Evolutionary conservation across 441 rosid species (phyloP).

Genomic region (Populus trichocarpa): DNA sequence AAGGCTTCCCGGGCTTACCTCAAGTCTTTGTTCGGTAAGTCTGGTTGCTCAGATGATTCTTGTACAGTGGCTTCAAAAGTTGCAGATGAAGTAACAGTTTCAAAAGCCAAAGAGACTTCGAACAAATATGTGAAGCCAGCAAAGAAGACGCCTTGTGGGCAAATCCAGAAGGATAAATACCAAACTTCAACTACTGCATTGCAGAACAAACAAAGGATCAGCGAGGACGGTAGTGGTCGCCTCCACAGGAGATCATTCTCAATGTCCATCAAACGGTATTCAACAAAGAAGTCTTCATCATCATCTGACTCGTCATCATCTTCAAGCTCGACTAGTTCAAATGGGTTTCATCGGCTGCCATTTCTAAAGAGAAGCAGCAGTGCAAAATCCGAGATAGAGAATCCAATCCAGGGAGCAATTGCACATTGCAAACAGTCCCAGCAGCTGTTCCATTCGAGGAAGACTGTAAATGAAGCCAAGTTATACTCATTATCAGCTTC

Average conservation of each 20-base stretch:
- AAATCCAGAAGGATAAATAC: conserved; percentile 37
- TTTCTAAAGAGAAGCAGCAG: conserved; percentile 71
- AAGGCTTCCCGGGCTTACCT: conserved; percentile 73
- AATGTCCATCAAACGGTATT: conserved; percentile 59
- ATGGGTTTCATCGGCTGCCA: conserved; percentile 46
- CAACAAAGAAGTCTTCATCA: conserved; percentile 41
- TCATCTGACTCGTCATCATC: conserved; percentile 50
- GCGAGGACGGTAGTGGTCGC: conserved; percentile 27
- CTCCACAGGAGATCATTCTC: conserved; percentile 75
- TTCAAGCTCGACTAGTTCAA: conserved; percentile 45
- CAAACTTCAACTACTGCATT: conserved; percentile 27
- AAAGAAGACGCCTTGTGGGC: conserved; percentile 48
- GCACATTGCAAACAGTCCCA: conserved; percentile 88
- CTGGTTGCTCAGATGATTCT: conserved; percentile 46
- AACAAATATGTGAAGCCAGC: conserved; percentile 28
- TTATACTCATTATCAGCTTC: conserved; percentile 57
- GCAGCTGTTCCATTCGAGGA: conserved; percentile 42
- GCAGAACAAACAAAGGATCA: conserved; percentile 22
- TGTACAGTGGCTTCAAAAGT: conserved; percentile 41
- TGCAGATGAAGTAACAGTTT: conserved; percentile 41
- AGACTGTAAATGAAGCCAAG: conserved; percentile 40
- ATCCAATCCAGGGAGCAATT: conserved; percentile 85
- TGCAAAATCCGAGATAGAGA: conserved; percentile 58
- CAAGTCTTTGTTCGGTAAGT: conserved; percentile 62
- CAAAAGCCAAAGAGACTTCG: conserved; percentile 30